Evolutionary conservation across 2,329 filamentous ascomycete genomes (phyloP), one percentile per base, ranked within the genome.

Genomic region (Xylariaceae sp.): DNA sequence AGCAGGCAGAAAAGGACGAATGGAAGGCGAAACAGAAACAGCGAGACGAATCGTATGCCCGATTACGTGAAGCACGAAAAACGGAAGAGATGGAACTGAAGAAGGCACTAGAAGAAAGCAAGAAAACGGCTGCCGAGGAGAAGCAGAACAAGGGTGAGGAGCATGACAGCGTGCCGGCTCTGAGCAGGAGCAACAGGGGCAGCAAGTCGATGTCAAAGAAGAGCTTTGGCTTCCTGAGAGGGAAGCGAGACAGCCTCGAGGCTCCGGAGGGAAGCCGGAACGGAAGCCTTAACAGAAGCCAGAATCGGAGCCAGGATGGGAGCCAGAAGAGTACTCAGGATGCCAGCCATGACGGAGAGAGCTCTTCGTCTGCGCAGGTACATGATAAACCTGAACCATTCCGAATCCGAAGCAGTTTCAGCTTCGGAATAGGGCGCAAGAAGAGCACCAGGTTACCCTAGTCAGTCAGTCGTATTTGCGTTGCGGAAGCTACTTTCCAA

Each of bases 141-240:
- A 81, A 84, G 52, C 75, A 77, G n/a, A 81, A 78, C 68, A 77
- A 79, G 61, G 80, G 80, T 66, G 80, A 82, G 59, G 84, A 86
- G 69, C 84, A 68, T 2, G 63, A 70, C 45, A 59, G 60, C 55
- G 68, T 70, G 15, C 57, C 69, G 17, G 64, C 66, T 35, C 76
- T 94, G 48, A 85, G 84, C 68, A 81, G 89, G 50, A 86, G 89
- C 64, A 83, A 86, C 66, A 81, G 87, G 57, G 85, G 85, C 8
- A 90, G 87, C 72, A 93, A 90, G 76, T 92, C 89, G 64, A 82
- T 96, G 77, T 84, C 89, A 53, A 84, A 87, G 63, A 90, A 88
- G 73, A 88, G 89, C 66, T 87, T 90, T 68, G 83, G 82, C 37
- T 88, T 89, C 69, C 75, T 87, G 44, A 84, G 83, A 64, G 64